Base-by-base conservation (phyloP, 345 rosid genomes). In the Pseudoturritis turrita region DNA sequence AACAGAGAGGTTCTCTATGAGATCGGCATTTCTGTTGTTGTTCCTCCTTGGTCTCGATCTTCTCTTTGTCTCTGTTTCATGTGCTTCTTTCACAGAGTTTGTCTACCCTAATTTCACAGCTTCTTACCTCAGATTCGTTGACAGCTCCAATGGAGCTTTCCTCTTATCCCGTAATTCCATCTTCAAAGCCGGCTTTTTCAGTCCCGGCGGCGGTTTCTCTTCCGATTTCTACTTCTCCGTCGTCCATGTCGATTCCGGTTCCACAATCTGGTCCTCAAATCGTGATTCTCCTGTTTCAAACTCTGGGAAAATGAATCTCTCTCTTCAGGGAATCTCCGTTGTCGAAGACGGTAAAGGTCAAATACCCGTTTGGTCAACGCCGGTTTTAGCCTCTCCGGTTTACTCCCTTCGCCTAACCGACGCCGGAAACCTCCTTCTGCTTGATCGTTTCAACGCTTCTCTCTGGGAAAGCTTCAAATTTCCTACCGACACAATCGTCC, bases 191-290 rank as follows among this genome's bases (percentile, higher is more conserved):
- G 79, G 88, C 57, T 78, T 92, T 47, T 80, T 83, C 77, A 86
- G 81, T 62, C 89, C 89, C 5, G 33, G 31, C 17, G 72, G 75
- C 39, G 69, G 67, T 63, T 40, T 81, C 59, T 68, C 80, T 70
- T 33, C 77, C 52, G 66, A 51, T 68, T 92, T 81, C 73, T 92
- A 88, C 86, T 80, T 92, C 41, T 88, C 89, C 49, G 77, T 92
- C 67, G 56, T 87, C 72, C 97, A 90, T 13, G 87, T 74, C 11
- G 80, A 49, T 2, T 88, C 97, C 73, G 78, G 66, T 68, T 51
- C 71, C 39, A 80, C 88, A 62, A 82, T 90, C 74, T 93, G 98
- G 98, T 82, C 98, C 10, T 94, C 97, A 19, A 89, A 87, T 76
- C 87, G 86, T n/a, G 83, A 85, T 66, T 65, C 53, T 10, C 89